Base-by-base conservation (phyloP, 2,329 filamentous ascomycete genomes). In the Diaporthe sp. region DNA sequence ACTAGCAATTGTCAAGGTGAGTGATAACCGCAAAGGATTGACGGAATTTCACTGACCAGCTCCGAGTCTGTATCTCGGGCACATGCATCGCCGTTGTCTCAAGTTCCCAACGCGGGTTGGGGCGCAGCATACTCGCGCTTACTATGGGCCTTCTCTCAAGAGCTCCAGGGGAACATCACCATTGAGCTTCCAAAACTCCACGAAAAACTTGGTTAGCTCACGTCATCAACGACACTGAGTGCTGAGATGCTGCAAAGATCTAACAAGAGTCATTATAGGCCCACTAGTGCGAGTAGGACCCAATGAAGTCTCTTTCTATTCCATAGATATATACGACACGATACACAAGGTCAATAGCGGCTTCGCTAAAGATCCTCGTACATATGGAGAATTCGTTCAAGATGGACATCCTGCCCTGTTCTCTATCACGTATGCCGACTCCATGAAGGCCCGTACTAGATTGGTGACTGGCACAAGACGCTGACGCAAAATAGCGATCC, bases 321-420 rank as follows among this genome's bases (percentile, higher is more conserved):
- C 78, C 0, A 71, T 78, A 22, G 79, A 80, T 0, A 70, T 78
- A 13, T 80, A 81, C 22, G 77, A 80, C 19, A 73, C 67, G 0
- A 73, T 81, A 1, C 78, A 80, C n/a, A 81, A 78, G 28, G 77
- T 78, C 8, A 76, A 77, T 0, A 79, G 80, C 33, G 77, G 73
- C 22, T 81, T 78, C 17, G 67, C 71, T 1, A 81, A 81, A 57
- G 80, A 81, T 8, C 79, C 80, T 0, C 71, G 79, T 5, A 77
- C 77, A 0, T 81, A 81, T 73, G 80, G 80, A 7, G 76, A 80
- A 28, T 81, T 81, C 33, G 77, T 81, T 0, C 80, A 81, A 73
- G 80, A 77, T 42, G 78, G 78, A 0, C 79, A 80, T 64, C 80
- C 80, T 2, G 80, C 80, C 0, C 75, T 81, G 0, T 81, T 81